These are phyloP conservation scores for Vitis hybrid DNA, from an alignment of 177 flowering plant species.

Conservation along the genomic window DNA sequence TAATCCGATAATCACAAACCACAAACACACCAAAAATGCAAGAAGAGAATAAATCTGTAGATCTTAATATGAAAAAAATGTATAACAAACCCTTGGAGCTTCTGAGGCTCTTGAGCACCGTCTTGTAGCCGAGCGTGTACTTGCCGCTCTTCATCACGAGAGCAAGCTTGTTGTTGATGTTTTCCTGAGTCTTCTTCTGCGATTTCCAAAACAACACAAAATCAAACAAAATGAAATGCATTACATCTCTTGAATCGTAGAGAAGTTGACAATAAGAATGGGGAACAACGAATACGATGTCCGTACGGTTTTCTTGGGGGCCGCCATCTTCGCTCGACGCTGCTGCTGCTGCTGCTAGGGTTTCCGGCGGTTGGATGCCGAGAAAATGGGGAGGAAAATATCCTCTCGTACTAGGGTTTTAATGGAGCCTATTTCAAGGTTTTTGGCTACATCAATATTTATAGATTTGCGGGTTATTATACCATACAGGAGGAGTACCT, in stretches of 20 bases:
- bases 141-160: slow-evolving; percentile 57
- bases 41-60: no score
- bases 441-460: no score
- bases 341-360: not conserved
- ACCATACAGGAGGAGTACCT: no score
- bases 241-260: not conserved
- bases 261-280: fast-evolving
- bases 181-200: slow-evolving; percentile 40
- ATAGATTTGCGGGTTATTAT: no score
- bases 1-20: no score
- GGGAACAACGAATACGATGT: no score
- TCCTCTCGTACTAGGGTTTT: no score
- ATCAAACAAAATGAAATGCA: not conserved
- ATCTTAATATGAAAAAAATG: no score
- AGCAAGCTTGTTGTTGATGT: slow-evolving; percentile 37
- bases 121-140: slow-evolving; percentile 69
- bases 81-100: slow-evolving; percentile 41
- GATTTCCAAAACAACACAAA: not conserved
- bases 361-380: no score
- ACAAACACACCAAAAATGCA: not conserved
- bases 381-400: no score
- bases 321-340: slow-evolving; percentile 4
- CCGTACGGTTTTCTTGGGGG: slow-evolving; percentile 13
- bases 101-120: slow-evolving; percentile 59
- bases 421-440: no score